Evolutionary conservation across 352 stramenopile species (phyloP), one percentile per base, ranked within the genome.

Genomic region (Globisporangium okanoganense): DNA sequence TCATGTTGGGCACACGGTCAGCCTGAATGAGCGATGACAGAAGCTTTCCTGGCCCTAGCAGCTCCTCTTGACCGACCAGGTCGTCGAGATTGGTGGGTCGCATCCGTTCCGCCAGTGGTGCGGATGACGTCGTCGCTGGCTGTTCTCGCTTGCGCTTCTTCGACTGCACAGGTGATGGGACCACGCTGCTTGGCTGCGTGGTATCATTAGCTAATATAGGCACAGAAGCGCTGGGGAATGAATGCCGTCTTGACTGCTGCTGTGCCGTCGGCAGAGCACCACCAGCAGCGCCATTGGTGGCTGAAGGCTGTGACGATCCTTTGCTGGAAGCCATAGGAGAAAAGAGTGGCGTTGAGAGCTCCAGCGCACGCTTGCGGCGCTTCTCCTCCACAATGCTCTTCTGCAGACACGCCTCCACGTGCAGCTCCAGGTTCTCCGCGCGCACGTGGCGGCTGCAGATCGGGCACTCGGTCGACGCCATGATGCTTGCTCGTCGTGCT

Each of bases 1-100:
- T 92, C 82, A 94, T 94, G 61, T 88, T 93, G 5, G 83, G 85
- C 58, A 92, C 78, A 64, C 75, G 76, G 58, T 92, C 76, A 10
- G 73, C 73, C 24, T 90, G 64, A 35, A 91, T 88, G 18, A 94
- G 64, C 36, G 74, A 73, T 18, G 72, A 58, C 3, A 94, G 56
- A 0, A 86, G 70, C 68, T 91, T 92, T 44, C 78, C 78, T 10
- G 75, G 61, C 0, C 76, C 77, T 13, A 91, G 52, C 8, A 92
- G 73, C 52, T 92, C 78, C 7, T 91, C 80, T 43, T 89, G 78
- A 2, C 81, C 87, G 1, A 92, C 71, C 9, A 94, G 56, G 22
- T 92, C 75, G 3, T 87, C 64, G 45, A 95, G 61, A 14, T 65
- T 56, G 13, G 56, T 78, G 9, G 87, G 87, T 25, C 87, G 72